Conservation (phyloP, 2,329 filamentous ascomycete genomes). For the Rhytidhysteron rufulum region DNA sequence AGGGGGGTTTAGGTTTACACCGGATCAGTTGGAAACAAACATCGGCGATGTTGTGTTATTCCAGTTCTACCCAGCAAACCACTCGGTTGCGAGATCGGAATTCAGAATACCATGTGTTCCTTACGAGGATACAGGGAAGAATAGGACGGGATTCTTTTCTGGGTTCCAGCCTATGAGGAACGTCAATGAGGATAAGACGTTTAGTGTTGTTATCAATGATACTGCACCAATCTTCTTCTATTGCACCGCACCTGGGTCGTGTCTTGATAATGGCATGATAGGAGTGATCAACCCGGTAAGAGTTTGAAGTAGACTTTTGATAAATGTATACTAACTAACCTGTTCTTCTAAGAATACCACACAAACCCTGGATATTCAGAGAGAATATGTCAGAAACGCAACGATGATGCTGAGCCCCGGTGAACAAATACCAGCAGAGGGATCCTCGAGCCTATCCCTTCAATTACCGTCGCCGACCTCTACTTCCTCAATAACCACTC, state of each 20-base stretch:
- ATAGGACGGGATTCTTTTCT: conserved; percentile 31
- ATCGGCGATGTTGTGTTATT: conserved; percentile 37
- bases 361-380: conserved; percentile 26
- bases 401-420: conserved; percentile 34
- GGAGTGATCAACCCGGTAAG: conserved; percentile 68
- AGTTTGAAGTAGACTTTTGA: background rate
- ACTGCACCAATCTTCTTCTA: conserved; percentile 37
- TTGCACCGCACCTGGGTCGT: conserved; percentile 59
- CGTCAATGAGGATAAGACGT: conserved; percentile 23
- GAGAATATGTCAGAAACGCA: conserved; percentile 17
- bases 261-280: conserved; percentile 65
- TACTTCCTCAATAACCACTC: conserved; percentile 8
- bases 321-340: background rate
- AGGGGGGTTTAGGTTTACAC: conserved; percentile 32
- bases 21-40: conserved; percentile 32
- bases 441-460: conserved; percentile 10
- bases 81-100: conserved; percentile 41
- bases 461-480: conserved; percentile 4
- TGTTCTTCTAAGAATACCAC: conserved; percentile 23
- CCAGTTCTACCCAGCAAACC: conserved; percentile 40
- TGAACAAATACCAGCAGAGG: conserved; percentile 38
- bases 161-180: conserved; percentile 20
- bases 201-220: conserved; percentile 31
- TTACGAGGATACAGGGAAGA: conserved; percentile 27
- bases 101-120: conserved; percentile 34